Evolutionary conservation across 805 yeast genomes (phyloP), one percentile per base, ranked within the genome.

Genomic region (Ogataea trehaloabstinens): DNA sequence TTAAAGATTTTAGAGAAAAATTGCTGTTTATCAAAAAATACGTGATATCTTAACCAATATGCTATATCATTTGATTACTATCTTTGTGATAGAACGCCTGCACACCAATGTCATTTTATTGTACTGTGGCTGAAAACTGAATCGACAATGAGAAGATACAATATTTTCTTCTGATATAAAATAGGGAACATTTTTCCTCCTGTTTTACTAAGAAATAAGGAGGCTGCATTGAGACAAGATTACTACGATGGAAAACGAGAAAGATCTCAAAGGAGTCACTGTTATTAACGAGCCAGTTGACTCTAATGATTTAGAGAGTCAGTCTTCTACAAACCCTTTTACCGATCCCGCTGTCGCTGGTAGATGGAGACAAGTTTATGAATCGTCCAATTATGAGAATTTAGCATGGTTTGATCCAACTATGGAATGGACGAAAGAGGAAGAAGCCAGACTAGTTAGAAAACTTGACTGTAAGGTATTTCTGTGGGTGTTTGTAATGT

Each of bases 401-500:
- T 47, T 57, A 15, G 45, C 46, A 27, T 56, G 53, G 2, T 64
- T 64, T 31, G 71, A 67, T 42, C 67, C 70, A 0, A 55, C 52
- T 4, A 53, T 62, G 30, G 52, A 44, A 12, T 67, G 70, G 70
- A 51, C 63, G 10, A 35, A 45, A 12, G 60, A 50, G 31, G 70
- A 67, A 28, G 50, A 46, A 32, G 38, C 32, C 18, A 36, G 29
- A 21, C 29, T 33, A 27, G 31, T 41, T 4, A 52, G 70, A 38
- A 68, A 59, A 35, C 52, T 64, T 15, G 75, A 70, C 43, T 20
- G 61, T 11, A 52, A 71, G 38, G 52, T 70, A 30, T 58, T 70
- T 41, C 71, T 73, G 4, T 66, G 68, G 68, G 48, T 69, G 28
- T 65, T 67, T 30, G 53, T 59, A 29, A 61, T 70, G 44, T 70